Evolutionary conservation across 2,329 filamentous ascomycete genomes (phyloP), one percentile per base, ranked within the genome.

Genomic region (Aspergillus nomiae): DNA sequence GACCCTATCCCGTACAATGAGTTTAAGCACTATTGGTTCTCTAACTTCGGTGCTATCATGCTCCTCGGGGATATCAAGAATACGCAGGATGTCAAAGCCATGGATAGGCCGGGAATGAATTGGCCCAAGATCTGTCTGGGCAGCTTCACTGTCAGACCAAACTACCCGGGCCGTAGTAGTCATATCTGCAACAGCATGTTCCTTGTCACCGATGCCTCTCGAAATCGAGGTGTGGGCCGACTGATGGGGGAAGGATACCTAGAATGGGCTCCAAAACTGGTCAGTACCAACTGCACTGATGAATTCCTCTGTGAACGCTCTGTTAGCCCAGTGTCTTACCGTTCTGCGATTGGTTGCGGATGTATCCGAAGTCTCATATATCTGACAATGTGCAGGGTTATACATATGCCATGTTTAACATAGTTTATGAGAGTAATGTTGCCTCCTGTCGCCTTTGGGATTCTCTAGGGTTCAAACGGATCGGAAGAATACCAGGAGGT

Each of bases 61-160:
- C 83, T 96, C 26, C 83, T 95, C 48, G 92, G 93, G 61, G 87
- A 90, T 71, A 87, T 94, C 62, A 85, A 87, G 58, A 84, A 84
- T 61, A 81, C 86, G 30, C 84, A 87, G 60, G 87, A 89, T 61
- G 77, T 81, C 3, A 74, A 76, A 55, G 63, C 72, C 12, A 78
- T 78, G 78, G 84, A 76, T 78, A 86, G 63, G 71, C 83, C 69
- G 78, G 88, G 78, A 78, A 84, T 77, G 67, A 91, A 94, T 77
- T 96, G 93, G 92, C 86, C 88, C 67, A 89, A 89, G 73, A 85
- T 90, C 71, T 96, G 92, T 71, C 82, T 97, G 50, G 93, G 93
- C 62, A 96, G 92, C 80, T 96, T 96, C 80, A 96, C 95, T 80
- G 91, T 96, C 83, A 94, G 95, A 81, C 92, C 93, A 55, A 96